Base-by-base conservation (phyloP, 371 early-diverging fungal species). In the Mucor plumbeus region DNA sequence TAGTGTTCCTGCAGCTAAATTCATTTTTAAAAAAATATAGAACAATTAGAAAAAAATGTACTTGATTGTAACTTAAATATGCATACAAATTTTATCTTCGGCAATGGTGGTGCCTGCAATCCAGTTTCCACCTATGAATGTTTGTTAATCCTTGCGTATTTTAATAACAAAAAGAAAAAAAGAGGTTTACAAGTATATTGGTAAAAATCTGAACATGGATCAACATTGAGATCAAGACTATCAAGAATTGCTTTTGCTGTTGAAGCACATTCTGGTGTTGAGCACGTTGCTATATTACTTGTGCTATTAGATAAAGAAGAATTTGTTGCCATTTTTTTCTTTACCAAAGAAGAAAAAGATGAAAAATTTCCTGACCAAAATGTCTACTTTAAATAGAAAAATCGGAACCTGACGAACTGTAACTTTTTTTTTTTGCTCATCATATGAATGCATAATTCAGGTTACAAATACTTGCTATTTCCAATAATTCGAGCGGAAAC, bases 131-230 rank as follows among this genome's bases (percentile, higher is more conserved):
- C 88, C 87, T 86, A 61, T 38, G 5, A 4, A 38, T 26, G 26
- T 26, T 26, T 26, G 26, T 26, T 26, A 26, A 26, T 26, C 3
- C 26, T 1, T 26, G 26, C 3, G 3, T 3, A 26, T 26, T 26
- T 1, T 26, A 3, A 26, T 26, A 3, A 26, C 1, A 26, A 3
- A 26, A 19, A 26, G 26, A 14, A 39, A 11, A 58, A n/a, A 43
- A 19, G 8, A 7, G n/a, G 58, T 61, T 64, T 83, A 88, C 89
- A 88, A 8, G 85, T 65, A 63, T 79, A 88, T 57, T 78, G 73
- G 53, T 81, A 86, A 69, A 83, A 83, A 47, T 83, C 81, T 4
- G 73, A 70, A 47, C 83, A 83, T 11, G 83, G 83, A 74, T 83
- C 73, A 1, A 74, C 59, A 33, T 71, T 71, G 17, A 75, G 62